A percentile compares a stretch with the other conserved stretches of the same genome.
Conservation (phyloP, 768 basidiomycete species). For the Boletus speciosus region DNA sequence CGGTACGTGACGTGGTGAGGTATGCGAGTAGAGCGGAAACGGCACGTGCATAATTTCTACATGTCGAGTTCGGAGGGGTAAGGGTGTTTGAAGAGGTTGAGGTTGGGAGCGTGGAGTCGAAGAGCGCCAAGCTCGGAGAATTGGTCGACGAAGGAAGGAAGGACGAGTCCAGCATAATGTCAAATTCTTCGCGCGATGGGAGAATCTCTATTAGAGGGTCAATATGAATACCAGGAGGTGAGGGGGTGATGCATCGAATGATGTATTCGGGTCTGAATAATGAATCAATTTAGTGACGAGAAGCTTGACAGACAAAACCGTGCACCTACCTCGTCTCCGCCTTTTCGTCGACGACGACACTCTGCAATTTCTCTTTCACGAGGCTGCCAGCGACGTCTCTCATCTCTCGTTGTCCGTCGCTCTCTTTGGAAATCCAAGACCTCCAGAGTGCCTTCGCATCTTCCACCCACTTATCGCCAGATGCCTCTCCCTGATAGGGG, state of each 20-base stretch:
- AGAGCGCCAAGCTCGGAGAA: slow-evolving; percentile 54
- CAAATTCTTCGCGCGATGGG: slow-evolving; percentile 45
- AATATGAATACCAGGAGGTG: slow-evolving; percentile 36
- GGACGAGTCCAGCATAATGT: slow-evolving; percentile 40
- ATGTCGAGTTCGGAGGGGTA: slow-evolving; percentile 3
- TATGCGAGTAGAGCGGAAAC: slow-evolving; percentile 53
- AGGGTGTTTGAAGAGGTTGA: slow-evolving; percentile 32
- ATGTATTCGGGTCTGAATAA: slow-evolving; percentile 45
- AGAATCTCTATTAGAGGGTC: slow-evolving; percentile 50
- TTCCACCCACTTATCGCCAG: slow-evolving; percentile 9
- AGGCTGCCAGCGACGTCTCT: slow-evolving; percentile 28
- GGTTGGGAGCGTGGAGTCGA: slow-evolving; percentile 58
- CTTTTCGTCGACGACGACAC: slow-evolving; percentile 38
- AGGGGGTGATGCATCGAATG: slow-evolving; percentile 34
- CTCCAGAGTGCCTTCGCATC: slow-evolving; percentile 33
- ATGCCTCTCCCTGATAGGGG: slow-evolving; percentile 5
- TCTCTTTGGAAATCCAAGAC: slow-evolving; percentile 17
- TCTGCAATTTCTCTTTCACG: slow-evolving; percentile 42
- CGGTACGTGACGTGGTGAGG: slow-evolving; percentile 56
- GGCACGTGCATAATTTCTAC: slow-evolving; percentile 55
- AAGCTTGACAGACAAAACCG: background rate
- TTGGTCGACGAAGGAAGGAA: slow-evolving; percentile 44
- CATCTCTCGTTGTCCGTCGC: slow-evolving; percentile 15
- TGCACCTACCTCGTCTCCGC: slow-evolving; percentile 32
- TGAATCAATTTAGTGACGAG: background rate